These are phyloP conservation scores for Raffaelea deltoideospora DNA, from an alignment of 2,329 filamentous ascomycete species.

Conservation along the genomic window DNA sequence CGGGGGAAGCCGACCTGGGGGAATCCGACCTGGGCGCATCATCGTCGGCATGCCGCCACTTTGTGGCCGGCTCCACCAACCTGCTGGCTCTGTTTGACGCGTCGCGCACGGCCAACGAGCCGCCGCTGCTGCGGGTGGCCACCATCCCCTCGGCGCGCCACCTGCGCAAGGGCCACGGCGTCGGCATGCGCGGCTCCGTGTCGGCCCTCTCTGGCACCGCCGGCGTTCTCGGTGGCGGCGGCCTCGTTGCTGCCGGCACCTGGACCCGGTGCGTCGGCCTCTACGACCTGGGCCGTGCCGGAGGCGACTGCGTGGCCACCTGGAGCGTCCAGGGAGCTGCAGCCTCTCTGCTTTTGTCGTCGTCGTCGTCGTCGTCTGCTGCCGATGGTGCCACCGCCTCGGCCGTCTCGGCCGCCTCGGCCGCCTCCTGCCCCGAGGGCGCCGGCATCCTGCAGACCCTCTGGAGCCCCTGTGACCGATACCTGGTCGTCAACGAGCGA, in stretches of 20 bases:
- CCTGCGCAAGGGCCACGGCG: conserved; percentile 42
- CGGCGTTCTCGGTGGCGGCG: conserved; percentile 14
- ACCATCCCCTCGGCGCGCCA: conserved; percentile 47
- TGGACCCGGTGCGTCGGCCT: conserved; percentile 48
- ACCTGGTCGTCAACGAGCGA: conserved; percentile 47
- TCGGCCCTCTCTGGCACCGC: conserved; percentile 32
- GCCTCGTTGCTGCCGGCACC: conserved; percentile 43
- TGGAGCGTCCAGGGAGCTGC: conserved; percentile 37
- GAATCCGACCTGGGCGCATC: too few species aligned
- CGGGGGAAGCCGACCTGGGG: too few species aligned
- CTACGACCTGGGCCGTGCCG: conserved; percentile 42
- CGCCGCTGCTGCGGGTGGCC: conserved; percentile 36
- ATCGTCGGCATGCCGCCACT: too few species aligned
- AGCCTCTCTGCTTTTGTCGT: conserved; percentile 29
- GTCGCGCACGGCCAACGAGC: conserved; percentile 31
- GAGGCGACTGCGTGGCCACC: conserved; percentile 35
- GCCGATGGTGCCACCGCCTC: too few species aligned
- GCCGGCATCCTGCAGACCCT: conserved; percentile 45
- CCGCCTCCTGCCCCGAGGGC: conserved; percentile 30
- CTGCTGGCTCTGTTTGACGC: conserved; percentile 46
- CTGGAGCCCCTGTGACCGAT: conserved; percentile 50
- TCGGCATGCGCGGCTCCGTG: conserved; percentile 49
- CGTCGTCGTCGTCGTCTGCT: not conserved
- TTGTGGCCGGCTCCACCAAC: conserved; percentile 44
- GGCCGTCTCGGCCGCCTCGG: conserved; percentile 13